These are phyloP conservation scores for Fusarium subtropicale DNA, from an alignment of 2,329 filamentous ascomycete genomes.

Conservation along the genomic window DNA sequence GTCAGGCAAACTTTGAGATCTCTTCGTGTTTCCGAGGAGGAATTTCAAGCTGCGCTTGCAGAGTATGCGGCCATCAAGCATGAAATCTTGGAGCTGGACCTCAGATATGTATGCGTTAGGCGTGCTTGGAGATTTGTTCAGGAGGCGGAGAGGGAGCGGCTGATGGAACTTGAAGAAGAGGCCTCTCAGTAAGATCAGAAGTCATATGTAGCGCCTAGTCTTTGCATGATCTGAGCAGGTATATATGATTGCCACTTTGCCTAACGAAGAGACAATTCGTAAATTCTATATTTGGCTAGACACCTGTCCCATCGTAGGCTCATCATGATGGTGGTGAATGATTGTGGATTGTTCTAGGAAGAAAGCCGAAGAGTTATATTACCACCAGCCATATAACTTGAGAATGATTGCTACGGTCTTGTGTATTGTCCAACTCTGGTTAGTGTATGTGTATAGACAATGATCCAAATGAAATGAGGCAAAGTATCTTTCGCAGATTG, in stretches of 20 bases:
- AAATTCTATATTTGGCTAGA: not conserved
- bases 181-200: not conserved
- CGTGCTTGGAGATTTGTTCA: not conserved
- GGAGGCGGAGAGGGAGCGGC: not conserved
- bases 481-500: fast-evolving
- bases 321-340: not conserved
- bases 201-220: not conserved
- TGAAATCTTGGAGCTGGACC: not conserved
- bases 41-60: not conserved
- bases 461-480: not conserved
- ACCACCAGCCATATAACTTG: not conserved
- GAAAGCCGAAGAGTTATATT: not conserved
- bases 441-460: not conserved
- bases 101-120: not conserved
- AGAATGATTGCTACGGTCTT: not conserved
- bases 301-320: fast-evolving
- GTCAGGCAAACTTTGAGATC: not conserved
- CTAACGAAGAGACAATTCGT: fast-evolving
- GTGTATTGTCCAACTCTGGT: not conserved
- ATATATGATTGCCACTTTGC: no score
- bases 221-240: not conserved
- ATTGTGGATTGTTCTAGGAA: not conserved
- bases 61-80: not conserved
- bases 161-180: not conserved
- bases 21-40: not conserved